Base-by-base conservation (phyloP, 371 early-diverging fungal species). In the Lichtheimia ornata region DNA sequence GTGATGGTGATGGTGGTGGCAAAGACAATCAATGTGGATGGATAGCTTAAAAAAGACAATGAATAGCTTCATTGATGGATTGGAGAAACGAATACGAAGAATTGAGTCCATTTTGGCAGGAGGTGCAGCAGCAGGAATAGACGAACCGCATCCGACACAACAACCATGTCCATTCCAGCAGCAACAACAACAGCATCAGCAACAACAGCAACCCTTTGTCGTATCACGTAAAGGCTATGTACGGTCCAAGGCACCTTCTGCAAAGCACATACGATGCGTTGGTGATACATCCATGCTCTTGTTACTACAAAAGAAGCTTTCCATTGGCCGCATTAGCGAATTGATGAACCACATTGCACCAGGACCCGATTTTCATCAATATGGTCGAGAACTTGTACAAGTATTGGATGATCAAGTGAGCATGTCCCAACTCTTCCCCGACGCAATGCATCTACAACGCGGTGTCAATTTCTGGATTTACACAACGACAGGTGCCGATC, bases 261-360 rank as follows among this genome's bases (percentile, higher is more conserved):
- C 35, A 28, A 54, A 54, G 7, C 53, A 64, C 42, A 69, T 79
- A 6, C 72, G 69, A 22, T 79, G 70, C 45, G 41, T 79, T 13
- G 79, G 79, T 12, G 79, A 79, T 30, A 58, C 75, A 30, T 79
- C 79, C 0, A 68, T 69, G 24, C 63, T 79, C 25, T 74, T 75
- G 30, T 69, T 79, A 61, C 72, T 58, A 72, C 74, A 28, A 73
- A 72, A 55, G 68, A 75, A 41, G 62, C 69, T 79, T 4, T 28
- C 73, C 14, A 57, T 73, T 28, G 76, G 66, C 11, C n/a, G 12
- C 69, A 69, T 15, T 47, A 58, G 14, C 17, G 42, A 50, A 30
- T 22, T 47, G 47, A 47, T 47, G 47, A n/a, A 22, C 22, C 35
- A 35, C 9, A 35, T 35, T 35, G 22, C n/a, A 47, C 22, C 47